Evolutionary conservation across 805 yeast genomes (phyloP), one percentile per base, ranked within the genome.

Genomic region (Suhomyces xylopsoci): DNA sequence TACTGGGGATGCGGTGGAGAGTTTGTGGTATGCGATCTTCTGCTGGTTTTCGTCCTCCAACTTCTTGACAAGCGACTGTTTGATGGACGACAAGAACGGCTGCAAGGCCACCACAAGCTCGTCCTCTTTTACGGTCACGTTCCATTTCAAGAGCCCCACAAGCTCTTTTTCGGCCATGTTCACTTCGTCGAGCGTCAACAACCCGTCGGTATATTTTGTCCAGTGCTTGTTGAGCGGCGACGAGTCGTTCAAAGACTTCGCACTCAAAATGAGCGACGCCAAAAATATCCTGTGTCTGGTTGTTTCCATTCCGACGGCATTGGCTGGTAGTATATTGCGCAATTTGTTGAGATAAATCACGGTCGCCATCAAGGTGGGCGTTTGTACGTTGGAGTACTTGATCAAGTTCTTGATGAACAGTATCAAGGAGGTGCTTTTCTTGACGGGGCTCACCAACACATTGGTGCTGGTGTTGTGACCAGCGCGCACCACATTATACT

Each of bases 141-240:
- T 85, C 98, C 98, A 93, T 61, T 90, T 87, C 53, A 93, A 79
- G 56, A 90, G 83, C 48, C 81, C 82, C 47, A 93, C 82, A 62
- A 94, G 76, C 71, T 93, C 98, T 59, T 92, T 80, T 72, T 93
- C 99, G 63, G 96, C 88, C 58, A 91, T 84, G 70, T 93, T 94
- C 50, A 94, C 90, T 64, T 93, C 98, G 20, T 78, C 78, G 38
- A 88, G 73, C 8, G 84, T 66, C 55, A 93, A 80, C 43, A 94
- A 77, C 0, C 97, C 97, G 65, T 87, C 85, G 3, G 98, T 92
- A 75, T 93, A 92, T 55, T 83, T 80, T 4, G 96, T 86, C 99
- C 99, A 93, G 74, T 94, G 97, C 72, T 88, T 92, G 73, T 93
- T 93, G 67, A 93, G 80, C 43, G 99, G 99, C 19, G 96, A 86